These are phyloP conservation scores for Penicillium herquei DNA, from an alignment of 495 filamentous ascomycete species.

Conservation along the genomic window DNA sequence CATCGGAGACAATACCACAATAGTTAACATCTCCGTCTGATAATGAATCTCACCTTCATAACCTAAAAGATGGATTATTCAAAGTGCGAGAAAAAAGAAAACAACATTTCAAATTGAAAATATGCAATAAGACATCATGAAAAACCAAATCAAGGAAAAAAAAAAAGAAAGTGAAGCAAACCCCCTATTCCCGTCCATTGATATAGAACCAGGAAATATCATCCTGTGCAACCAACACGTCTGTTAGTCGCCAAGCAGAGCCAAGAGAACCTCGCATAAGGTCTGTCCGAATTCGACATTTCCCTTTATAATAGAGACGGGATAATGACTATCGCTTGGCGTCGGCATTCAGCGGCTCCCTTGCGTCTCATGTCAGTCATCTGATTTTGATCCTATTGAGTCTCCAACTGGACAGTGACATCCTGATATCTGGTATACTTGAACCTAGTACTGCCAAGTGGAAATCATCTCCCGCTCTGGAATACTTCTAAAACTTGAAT, in stretches of 20 bases:
- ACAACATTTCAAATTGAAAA: neutral
- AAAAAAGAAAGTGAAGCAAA: neutral
- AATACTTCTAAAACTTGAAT: too few species aligned
- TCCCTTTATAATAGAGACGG: neutral
- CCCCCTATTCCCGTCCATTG: neutral
- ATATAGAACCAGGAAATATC: neutral
- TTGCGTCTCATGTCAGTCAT: slow-evolving; percentile 4
- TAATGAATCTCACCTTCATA: neutral
- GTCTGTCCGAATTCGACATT: neutral
- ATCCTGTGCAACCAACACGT: neutral
- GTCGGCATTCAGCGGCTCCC: neutral
- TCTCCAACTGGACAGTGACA: too few species aligned
- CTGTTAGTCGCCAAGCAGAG: neutral
- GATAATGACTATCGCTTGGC: slow-evolving; percentile 4
- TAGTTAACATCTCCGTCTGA: slow-evolving; percentile 2
- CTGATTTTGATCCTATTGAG: neutral
- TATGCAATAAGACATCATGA: neutral
- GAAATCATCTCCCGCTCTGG: too few species aligned
- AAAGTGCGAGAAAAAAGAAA: neutral
- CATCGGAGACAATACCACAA: neutral
- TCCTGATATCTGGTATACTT: too few species aligned
- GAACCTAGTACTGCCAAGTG: neutral
- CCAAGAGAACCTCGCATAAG: neutral
- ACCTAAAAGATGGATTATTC: too few species aligned
- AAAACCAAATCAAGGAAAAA: neutral